Conservation (phyloP, 2,329 filamentous ascomycete genomes). For the Fusarium longipes region DNA sequence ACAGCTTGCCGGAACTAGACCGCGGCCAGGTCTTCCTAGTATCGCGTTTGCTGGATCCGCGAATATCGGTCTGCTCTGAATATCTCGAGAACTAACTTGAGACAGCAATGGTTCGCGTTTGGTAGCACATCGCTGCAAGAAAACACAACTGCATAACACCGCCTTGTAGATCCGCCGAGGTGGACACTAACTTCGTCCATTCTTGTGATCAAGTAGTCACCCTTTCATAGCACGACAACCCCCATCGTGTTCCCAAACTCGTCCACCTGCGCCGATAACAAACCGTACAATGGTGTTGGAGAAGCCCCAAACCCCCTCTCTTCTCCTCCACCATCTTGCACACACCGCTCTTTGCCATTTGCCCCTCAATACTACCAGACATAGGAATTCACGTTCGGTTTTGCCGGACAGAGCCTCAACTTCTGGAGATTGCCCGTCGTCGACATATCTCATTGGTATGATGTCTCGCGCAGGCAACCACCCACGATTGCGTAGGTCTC, state of each 20-base stretch:
- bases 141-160: constrained; percentile 43
- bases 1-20: constrained; percentile 10
- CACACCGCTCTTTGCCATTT: constrained; percentile 46
- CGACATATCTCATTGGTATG: constrained; percentile 9
- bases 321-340: constrained; percentile 40
- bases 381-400: constrained; percentile 8
- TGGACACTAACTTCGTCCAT: constrained; percentile 18
- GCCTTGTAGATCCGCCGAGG: constrained; percentile 34
- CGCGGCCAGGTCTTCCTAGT: constrained; percentile 9
- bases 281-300: constrained; percentile 17
- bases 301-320: constrained; percentile 38
- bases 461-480: constrained; percentile 3
- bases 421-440: constrained; percentile 11
- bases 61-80: constrained; percentile 13
- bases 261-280: constrained; percentile 23
- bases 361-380: constrained; percentile 16
- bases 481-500: constrained; percentile 6
- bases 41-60: constrained; percentile 9
- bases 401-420: constrained; percentile 38
- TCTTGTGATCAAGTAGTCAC: constrained; percentile 12
- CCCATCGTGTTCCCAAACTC: constrained; percentile 23
- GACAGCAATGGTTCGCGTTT: constrained; percentile 8
- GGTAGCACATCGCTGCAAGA: constrained; percentile 39
- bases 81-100: constrained; percentile 9
- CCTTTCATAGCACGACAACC: constrained; percentile 7